A percentile compares a stretch with the other conserved stretches of the same genome.
These are phyloP conservation scores for Eucalyptus pauciflora DNA, from an alignment of 345 rosid genomes.

Conservation along the genomic window DNA sequence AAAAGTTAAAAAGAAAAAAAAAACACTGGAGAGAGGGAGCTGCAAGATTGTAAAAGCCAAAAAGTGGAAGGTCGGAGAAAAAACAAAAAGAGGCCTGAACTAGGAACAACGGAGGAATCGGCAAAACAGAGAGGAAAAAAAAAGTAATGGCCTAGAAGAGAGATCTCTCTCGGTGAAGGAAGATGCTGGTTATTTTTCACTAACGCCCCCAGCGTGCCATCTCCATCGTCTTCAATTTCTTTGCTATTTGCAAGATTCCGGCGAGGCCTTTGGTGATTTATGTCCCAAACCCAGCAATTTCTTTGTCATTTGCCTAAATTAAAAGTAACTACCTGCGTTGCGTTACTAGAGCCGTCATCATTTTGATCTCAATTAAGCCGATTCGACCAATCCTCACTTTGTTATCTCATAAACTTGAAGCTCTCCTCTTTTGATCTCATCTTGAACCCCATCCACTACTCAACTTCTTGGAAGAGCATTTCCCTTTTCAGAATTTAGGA, in stretches of 20 bases:
- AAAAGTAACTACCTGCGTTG: not conserved
- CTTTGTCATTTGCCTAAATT: not conserved
- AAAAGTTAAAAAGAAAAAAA: too few relatives aligned
- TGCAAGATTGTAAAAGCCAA: not conserved
- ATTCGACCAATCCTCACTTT: not conserved
- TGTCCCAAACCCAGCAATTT: not conserved
- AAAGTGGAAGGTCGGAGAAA: not conserved
- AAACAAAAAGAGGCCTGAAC: not conserved
- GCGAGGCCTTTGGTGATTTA: not conserved
- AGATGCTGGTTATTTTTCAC: not conserved
- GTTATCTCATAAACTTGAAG: not conserved
- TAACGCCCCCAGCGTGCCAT: not conserved
- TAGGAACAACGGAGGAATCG: not conserved
- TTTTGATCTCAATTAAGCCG: not conserved
- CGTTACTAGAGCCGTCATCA: not conserved
- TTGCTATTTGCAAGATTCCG: not conserved
- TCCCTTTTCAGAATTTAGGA: not conserved
- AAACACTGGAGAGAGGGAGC: not conserved
- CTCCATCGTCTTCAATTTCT: not conserved
- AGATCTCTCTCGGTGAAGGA: not conserved
- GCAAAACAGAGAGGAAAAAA: not conserved
- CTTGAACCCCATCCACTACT: not conserved
- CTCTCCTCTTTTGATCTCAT: not conserved
- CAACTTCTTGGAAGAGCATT: not conserved
- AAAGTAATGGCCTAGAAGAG: not conserved